Evolutionary conservation across 768 basidiomycete species (phyloP), one percentile per base, ranked within the genome.

Genomic region (Leccinum arenicola): DNA sequence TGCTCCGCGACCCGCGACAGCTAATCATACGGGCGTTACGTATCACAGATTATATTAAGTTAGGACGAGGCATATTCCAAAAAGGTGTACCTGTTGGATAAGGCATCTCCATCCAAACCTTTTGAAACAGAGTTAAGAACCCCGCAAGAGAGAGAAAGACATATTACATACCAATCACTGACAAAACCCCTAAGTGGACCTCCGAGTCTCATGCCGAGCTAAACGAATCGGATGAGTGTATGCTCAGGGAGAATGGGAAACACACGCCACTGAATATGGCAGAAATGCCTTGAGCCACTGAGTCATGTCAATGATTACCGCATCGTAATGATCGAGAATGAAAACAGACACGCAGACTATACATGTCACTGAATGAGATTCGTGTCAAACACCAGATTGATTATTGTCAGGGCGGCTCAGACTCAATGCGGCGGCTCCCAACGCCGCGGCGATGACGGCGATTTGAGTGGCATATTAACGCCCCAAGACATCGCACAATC

Each of bases 321-420:
- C 27, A 50, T 27, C 52, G 55, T 56, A 55, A 52, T 47, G 54
- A 60, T 40, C 59, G 45, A 40, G 7, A n/a, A 52, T 38, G 27
- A 50, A 58, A 21, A 74, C 82, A 56, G 66, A 90, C 89, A 57
- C 89, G 79, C 64, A 91, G 70, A 63, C 79, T 84, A 66, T 90
- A 90, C 88, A 93, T 88, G 65, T 92, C 90, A 66, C 88, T 90
- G 48, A 85, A 82, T 52, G 88, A 81, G 61, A 91, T 88, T 15
- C 88, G 48, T 8, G 8, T 49, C 48, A 49, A 49, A 49, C 11
- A 25, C 21, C 14, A 25, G 23, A 49, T 49, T n/a, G 23, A 49
- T 15, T 25, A 14, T 7, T 6, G 15, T 49, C 48, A 15, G 23
- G 23, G 48, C 9, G 10, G 48, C 48, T 49, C 25, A 52, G 21